Base-by-base conservation (phyloP, 1,139 yeast genomes). In the Meyerozyma sp. region DNA sequence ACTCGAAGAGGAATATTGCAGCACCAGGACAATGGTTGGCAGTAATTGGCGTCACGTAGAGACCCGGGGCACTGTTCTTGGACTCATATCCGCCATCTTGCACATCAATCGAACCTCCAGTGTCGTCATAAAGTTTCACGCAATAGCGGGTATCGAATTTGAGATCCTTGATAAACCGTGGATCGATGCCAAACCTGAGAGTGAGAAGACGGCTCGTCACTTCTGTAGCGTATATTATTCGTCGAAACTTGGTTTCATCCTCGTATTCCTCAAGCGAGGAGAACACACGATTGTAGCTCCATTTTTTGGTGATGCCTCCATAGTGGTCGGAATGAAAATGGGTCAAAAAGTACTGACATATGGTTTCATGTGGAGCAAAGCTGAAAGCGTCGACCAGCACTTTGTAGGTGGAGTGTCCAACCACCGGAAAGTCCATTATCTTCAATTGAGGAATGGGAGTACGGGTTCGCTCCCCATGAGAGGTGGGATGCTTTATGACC, bases 21-120 rank as follows among this genome's bases (percentile, higher is more conserved):
- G 97, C 88, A 2, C 98, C 98, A 1, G 98, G 98, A 61, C 98
- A 93, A 62, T 93, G 98, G 53, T 93, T 91, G 0, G 98, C 98
- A 49, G 87, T 88, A 8, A 85, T 64, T 8, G 83, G 70, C 0
- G 82, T 75, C 0, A 88, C 90, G 40, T 72, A 71, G 1, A 88
- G 61, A 0, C 77, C 71, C 0, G 81, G 80, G 2, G 65, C 60
- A 1, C 75, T 53, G 20, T 54, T 49, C 1, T 46, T 43, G 3
- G 53, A 51, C 23, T 49, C 49, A 14, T 43, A 34, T 3, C 57
- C 57, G 5, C 53, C 55, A 32, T 53, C 55, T n/a, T 45, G 34
- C 8, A 36, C 11, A n/a, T 29, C 39, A 7, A 21, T 14, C 2
- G 28, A 10, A n/a, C 18, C 49, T 5, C 42, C 32, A 2, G 32